Percentiles rank a stretch among this genome's conserved stretches.
phyloP scores from a whole-genome alignment of 306 rosid species.

The Vachellia collinsii region DNA sequence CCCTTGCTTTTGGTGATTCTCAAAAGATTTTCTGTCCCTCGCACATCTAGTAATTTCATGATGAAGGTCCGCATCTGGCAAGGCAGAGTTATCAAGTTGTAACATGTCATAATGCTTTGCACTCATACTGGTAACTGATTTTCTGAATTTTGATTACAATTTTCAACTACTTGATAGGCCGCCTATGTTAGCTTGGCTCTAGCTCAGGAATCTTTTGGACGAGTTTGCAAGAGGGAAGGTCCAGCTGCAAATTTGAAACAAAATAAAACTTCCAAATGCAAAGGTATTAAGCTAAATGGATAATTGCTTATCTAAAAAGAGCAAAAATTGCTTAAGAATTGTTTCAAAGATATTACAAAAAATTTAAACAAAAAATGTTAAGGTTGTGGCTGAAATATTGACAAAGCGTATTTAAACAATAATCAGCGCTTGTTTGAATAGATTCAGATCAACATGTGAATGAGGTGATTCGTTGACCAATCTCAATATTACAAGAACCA shows the following conservation, averaged over 20 bases:
- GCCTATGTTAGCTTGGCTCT: constrained; percentile 19
- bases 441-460: constrained; percentile 24
- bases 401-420: background rate
- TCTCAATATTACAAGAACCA: constrained; percentile 37
- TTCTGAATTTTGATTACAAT: constrained; percentile 37
- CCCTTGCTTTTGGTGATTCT: constrained; percentile 48
- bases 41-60: constrained; percentile 46
- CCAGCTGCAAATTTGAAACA: constrained; percentile 45
- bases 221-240: constrained; percentile 35
- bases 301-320: background rate
- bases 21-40: constrained; percentile 41
- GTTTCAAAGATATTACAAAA: constrained; percentile 3
- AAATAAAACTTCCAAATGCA: constrained; percentile 27
- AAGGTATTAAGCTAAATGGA: constrained; percentile 16
- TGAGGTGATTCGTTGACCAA: constrained; percentile 7
- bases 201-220: constrained; percentile 34
- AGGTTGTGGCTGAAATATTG: constrained; percentile 16
- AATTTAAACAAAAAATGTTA: background rate
- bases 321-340: background rate
- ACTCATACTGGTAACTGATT: constrained; percentile 49
- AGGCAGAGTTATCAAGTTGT: constrained; percentile 47
- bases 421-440: constrained; percentile 10
- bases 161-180: constrained; percentile 52
- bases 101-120: constrained; percentile 47
- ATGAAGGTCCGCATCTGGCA: constrained; percentile 68